Percentiles rank a stretch among this genome's conserved stretches.
Conservation (phyloP, 2,329 filamentous ascomycete genomes). For the Knoxdaviesia capensis region DNA sequence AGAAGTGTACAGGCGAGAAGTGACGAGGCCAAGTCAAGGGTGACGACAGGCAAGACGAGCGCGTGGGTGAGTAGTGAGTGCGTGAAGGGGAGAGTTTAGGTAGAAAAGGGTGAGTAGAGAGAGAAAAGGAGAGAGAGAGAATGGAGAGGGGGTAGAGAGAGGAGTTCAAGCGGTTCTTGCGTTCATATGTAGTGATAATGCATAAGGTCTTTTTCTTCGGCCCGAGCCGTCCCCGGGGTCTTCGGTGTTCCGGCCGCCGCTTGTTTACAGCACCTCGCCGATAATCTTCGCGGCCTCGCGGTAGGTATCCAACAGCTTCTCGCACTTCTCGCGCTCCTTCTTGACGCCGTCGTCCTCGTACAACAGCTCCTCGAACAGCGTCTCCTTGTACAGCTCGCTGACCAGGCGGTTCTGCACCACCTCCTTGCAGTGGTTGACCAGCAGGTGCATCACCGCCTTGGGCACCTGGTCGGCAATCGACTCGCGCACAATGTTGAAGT, state of each 20-base stretch:
- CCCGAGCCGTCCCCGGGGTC: too few relatives aligned
- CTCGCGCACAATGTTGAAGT: conserved; percentile 98
- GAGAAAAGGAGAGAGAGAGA: not conserved
- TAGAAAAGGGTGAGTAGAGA: not conserved
- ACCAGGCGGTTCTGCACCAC: conserved; percentile 94
- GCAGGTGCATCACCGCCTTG: conserved; percentile 95
- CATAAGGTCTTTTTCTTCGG: not conserved
- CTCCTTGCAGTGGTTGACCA: conserved; percentile 97
- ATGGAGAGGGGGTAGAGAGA: not conserved
- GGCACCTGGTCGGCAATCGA: conserved; percentile 97
- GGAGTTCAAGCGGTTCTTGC: not conserved
- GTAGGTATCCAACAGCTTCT: conserved; percentile 86
- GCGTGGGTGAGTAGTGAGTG: too few relatives aligned
- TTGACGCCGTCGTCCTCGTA: conserved; percentile 97
- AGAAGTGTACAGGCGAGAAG: too few relatives aligned
- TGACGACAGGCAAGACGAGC: too few relatives aligned
- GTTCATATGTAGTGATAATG: not conserved
- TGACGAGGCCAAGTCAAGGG: too few relatives aligned
- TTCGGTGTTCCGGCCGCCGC: not conserved
- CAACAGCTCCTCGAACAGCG: conserved; percentile 74
- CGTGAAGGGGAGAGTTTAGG: not conserved
- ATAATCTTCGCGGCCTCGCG: conserved; percentile 97
- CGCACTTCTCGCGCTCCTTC: conserved; percentile 95
- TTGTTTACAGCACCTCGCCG: conserved; percentile 63
- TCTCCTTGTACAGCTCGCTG: conserved; percentile 84